These are phyloP conservation scores for Aspergillus texensis DNA, from an alignment of 2,329 filamentous ascomycete species.

Conservation along the genomic window DNA sequence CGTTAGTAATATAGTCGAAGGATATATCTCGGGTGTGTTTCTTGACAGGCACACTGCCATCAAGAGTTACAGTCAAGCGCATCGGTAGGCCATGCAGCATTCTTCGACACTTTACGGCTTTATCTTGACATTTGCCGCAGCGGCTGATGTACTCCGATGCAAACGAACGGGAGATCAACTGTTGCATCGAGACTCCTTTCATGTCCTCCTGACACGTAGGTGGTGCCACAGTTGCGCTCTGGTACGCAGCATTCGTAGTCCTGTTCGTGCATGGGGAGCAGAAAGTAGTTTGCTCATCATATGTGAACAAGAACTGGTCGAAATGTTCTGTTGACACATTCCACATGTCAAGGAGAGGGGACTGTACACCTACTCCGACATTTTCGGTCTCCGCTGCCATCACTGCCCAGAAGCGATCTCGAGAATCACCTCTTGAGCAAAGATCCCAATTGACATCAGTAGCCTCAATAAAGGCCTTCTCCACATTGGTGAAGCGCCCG, in stretches of 20 bases:
- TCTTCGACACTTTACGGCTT: constrained; percentile 19
- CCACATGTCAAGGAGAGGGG: constrained; percentile 28
- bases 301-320: constrained; percentile 30
- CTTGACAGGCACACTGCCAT: constrained; percentile 12
- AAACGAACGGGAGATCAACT: constrained; percentile 6
- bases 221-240: neutral
- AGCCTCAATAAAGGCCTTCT: constrained; percentile 31
- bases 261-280: constrained; percentile 7
- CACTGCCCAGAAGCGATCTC: constrained; percentile 24
- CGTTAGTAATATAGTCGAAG: constrained; percentile 26
- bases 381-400: neutral
- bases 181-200: neutral
- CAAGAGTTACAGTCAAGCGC: constrained; percentile 32
- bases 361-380: constrained; percentile 14
- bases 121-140: constrained; percentile 13
- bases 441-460: constrained; percentile 35
- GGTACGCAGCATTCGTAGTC: neutral
- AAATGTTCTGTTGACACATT: constrained; percentile 26
- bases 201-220: neutral
- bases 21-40: constrained; percentile 31
- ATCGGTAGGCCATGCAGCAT: constrained; percentile 29
- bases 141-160: neutral
- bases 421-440: constrained; percentile 16
- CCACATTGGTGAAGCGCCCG: constrained; percentile 16
- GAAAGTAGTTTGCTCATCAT: constrained; percentile 10